Evolutionary conservation across 352 stramenopile genomes (phyloP), one percentile per base, ranked within the genome.

Genomic region (Phytophthora ohioensis): DNA sequence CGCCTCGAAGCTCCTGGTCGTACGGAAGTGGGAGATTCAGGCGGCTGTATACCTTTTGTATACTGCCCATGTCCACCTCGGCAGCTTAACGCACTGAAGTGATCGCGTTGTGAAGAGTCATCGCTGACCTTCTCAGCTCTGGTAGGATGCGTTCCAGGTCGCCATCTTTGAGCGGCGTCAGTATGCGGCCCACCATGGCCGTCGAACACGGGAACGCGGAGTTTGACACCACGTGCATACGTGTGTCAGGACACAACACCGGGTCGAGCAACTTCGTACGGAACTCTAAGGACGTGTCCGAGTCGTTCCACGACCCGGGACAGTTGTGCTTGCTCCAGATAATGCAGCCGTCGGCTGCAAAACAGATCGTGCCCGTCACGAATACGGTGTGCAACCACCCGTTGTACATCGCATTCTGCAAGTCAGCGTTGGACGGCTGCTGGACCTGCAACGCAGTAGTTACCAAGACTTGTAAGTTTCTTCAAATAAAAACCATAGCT

Each of bases 201-300:
- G 7, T 38, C 15, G 55, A 53, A 5, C 55, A 63, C 8, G 42
- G 55, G 30, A 63, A 63, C 10, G 55, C n/a, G 3, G 55, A 63
- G 42, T 53, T 41, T 5, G 31, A 51, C 4, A 36, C 55, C 30
- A 63, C 41, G 42, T 35, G 43, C 55, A 53, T 45, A 2, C 15
- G 12, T 4, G 3, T 45, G 55, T 53, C 63, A 4, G 42, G 57
- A 12, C 12, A 63, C 59, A 73, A 67, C 48, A 34, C 45, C 17
- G 45, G n/a, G 49, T 56, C 49, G 32, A 56, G 31, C 32, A 56
- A 51, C 21, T 27, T 27, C 21, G 21, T 27, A 27, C 1, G 21
- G 21, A 27, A 27, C 21, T 27, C 21, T 27, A 27, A 27, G 21
- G 21, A 27, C 21, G 21, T 27, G 21, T 27, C 21, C 21, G 21